Evolutionary conservation across 306 rosid genomes (phyloP).

Genomic region (Hippophae rhamnoides): DNA sequence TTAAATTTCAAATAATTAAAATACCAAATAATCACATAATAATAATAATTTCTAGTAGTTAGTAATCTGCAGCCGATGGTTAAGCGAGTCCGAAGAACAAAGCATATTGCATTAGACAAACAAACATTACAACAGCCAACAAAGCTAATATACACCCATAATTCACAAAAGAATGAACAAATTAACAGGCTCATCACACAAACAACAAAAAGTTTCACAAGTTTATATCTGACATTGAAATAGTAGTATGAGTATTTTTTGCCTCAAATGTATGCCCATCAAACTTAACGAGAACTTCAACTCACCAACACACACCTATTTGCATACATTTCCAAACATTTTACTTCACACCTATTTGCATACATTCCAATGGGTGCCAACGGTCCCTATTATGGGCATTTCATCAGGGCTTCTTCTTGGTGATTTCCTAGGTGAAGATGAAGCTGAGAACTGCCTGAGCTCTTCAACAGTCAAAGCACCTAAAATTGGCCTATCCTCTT

Average conservation of each 20-base stretch:
- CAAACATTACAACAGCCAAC: constrained; percentile 17
- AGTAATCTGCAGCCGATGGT: no score
- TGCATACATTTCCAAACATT: constrained; percentile 11
- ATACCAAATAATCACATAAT: no score
- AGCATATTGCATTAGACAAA: not conserved
- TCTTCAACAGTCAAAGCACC: constrained; percentile 82
- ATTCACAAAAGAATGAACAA: constrained; percentile 30
- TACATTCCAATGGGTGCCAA: constrained; percentile 60
- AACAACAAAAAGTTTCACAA: constrained; percentile 6
- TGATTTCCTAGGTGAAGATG: constrained; percentile 63
- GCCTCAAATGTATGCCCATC: constrained; percentile 57
- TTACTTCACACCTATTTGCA: constrained; percentile 44
- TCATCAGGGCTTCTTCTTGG: constrained; percentile 62
- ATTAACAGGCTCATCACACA: constrained; percentile 16
- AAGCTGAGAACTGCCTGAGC: constrained; percentile 55
- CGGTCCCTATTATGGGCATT: constrained; percentile 73
- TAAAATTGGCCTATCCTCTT: constrained; percentile 77
- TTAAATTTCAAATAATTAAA: no score
- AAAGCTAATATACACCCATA: constrained; percentile 17
- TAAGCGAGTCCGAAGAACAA: not conserved
- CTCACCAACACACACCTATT: constrained; percentile 11
- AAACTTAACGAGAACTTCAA: constrained; percentile 34
- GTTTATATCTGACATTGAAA: constrained; percentile 17
- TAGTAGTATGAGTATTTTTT: constrained; percentile 43
- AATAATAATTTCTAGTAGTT: no score